Evolutionary conservation across 495 filamentous ascomycete species (phyloP).

Genomic region (Podospora pseudocomata): DNA sequence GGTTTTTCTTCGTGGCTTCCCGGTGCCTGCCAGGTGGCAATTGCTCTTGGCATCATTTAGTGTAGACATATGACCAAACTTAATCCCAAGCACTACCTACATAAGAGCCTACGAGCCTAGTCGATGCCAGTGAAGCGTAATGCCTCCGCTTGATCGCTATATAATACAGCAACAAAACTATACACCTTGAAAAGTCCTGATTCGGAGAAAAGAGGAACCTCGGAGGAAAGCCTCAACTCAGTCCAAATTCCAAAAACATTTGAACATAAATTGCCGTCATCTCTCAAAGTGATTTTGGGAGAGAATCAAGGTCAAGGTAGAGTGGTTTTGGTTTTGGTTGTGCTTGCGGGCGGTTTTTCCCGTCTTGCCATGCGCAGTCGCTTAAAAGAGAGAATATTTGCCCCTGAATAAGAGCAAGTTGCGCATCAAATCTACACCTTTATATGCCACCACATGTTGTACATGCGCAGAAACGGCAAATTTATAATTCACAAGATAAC

Average conservation of each 20-base stretch:
- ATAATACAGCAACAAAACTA: neutral
- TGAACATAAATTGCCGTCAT: too few relatives aligned
- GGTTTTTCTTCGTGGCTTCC: constrained; percentile 13
- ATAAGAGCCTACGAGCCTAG: neutral
- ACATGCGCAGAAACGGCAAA: too few relatives aligned
- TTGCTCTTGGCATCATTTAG: neutral
- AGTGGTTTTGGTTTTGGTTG: too few relatives aligned
- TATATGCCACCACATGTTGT: too few relatives aligned
- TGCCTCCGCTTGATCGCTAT: neutral
- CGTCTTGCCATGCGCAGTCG: too few relatives aligned
- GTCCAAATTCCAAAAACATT: neutral
- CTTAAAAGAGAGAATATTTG: too few relatives aligned
- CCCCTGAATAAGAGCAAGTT: too few relatives aligned
- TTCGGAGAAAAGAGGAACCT: neutral
- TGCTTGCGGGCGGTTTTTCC: too few relatives aligned
- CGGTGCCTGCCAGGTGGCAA: neutral
- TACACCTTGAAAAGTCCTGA: neutral
- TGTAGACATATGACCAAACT: neutral
- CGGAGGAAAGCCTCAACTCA: neutral
- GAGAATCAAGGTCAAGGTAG: too few relatives aligned
- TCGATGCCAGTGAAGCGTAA: neutral
- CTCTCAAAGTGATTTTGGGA: too few relatives aligned
- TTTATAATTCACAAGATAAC: too few relatives aligned
- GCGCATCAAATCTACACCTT: too few relatives aligned
- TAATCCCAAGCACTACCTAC: neutral